Evolutionary conservation across 2,329 filamentous ascomycete species (phyloP).

Genomic region (Penicillium sp.): DNA sequence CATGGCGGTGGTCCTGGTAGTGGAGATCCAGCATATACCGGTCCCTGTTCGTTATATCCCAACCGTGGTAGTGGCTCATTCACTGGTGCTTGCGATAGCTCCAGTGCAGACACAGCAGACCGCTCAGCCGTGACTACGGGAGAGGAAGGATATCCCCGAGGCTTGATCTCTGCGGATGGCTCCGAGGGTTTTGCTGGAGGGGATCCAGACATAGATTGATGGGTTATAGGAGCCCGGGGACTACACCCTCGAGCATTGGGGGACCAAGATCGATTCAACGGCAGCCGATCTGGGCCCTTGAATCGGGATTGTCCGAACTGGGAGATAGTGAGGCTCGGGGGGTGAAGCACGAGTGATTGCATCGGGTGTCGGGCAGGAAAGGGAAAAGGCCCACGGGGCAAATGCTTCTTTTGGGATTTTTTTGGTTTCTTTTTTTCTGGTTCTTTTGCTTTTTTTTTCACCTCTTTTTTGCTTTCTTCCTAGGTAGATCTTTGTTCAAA

Average conservation of each 20-base stretch:
- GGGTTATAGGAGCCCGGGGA: slow-evolving; percentile 40
- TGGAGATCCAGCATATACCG: slow-evolving; percentile 14
- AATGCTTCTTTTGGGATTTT: slow-evolving; percentile 3
- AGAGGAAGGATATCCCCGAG: slow-evolving; percentile 30
- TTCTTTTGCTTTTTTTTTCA: background rate
- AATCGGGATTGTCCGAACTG: slow-evolving; percentile 41
- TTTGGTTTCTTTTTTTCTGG: background rate
- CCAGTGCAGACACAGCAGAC: slow-evolving; percentile 9
- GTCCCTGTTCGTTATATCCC: slow-evolving; percentile 22
- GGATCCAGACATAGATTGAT: slow-evolving; percentile 48
- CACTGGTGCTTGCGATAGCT: slow-evolving; percentile 18
- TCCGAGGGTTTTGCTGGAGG: slow-evolving; percentile 41
- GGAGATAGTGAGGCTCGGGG: slow-evolving; percentile 37
- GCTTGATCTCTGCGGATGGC: slow-evolving; percentile 37
- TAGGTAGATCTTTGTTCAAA: slow-evolving; percentile 8
- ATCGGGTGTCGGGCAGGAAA: slow-evolving; percentile 31
- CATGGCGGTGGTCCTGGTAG: slow-evolving; percentile 25
- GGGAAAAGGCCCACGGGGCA: slow-evolving; percentile 17
- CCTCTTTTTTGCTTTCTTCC: background rate
- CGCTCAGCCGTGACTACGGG: slow-evolving; percentile 20
- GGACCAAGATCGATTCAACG: slow-evolving; percentile 36
- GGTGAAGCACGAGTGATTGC: slow-evolving; percentile 45
- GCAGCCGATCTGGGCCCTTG: slow-evolving; percentile 36
- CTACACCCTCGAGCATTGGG: slow-evolving; percentile 42
- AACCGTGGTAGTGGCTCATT: slow-evolving; percentile 23